phyloP scores from a whole-genome alignment of 2,329 filamentous ascomycete species.

The Monosporascus ibericus region DNA sequence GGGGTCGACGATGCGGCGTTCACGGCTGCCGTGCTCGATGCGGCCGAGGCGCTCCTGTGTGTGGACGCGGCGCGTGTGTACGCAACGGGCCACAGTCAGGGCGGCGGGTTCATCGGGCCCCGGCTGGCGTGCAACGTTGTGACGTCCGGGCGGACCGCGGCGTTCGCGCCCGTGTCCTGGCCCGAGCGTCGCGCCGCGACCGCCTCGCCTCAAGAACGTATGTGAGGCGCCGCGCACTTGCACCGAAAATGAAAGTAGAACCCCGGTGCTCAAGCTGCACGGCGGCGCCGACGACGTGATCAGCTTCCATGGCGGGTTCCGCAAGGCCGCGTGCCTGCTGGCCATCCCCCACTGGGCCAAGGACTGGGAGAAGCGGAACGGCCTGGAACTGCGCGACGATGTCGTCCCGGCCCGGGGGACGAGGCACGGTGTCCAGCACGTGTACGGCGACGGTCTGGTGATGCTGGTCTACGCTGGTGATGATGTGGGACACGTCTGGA shows the following conservation, averaged over 20 bases:
- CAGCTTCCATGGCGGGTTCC: constrained; percentile 29
- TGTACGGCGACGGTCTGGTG: constrained; percentile 1
- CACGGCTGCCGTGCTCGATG: constrained; percentile 33
- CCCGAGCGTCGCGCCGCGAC: constrained; percentile 5
- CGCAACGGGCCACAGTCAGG: constrained; percentile 47
- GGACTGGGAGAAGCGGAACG: constrained; percentile 14
- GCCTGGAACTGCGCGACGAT: neutral
- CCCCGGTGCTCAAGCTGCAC: constrained; percentile 37
- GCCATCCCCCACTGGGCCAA: constrained; percentile 14
- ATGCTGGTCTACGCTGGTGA: constrained; percentile 1
- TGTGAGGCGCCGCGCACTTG: constrained; percentile 22
- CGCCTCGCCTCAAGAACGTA: neutral
- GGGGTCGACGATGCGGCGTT: constrained; percentile 35
- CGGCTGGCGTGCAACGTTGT: constrained; percentile 30
- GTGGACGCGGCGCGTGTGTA: constrained; percentile 39
- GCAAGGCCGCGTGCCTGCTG: constrained; percentile 12
- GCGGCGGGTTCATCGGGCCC: constrained; percentile 41
- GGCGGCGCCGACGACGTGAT: constrained; percentile 35
- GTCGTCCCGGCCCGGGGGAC: neutral
- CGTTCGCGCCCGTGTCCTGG: constrained; percentile 41
- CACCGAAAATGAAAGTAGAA: constrained; percentile 5
- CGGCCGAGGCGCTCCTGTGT: constrained; percentile 35
- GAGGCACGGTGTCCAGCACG: neutral
- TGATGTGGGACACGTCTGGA: constrained; percentile 3
- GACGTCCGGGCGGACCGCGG: constrained; percentile 37